These are phyloP conservation scores for Fragosphaeria purpurea DNA, from an alignment of 2,329 filamentous ascomycete genomes.

Conservation along the genomic window DNA sequence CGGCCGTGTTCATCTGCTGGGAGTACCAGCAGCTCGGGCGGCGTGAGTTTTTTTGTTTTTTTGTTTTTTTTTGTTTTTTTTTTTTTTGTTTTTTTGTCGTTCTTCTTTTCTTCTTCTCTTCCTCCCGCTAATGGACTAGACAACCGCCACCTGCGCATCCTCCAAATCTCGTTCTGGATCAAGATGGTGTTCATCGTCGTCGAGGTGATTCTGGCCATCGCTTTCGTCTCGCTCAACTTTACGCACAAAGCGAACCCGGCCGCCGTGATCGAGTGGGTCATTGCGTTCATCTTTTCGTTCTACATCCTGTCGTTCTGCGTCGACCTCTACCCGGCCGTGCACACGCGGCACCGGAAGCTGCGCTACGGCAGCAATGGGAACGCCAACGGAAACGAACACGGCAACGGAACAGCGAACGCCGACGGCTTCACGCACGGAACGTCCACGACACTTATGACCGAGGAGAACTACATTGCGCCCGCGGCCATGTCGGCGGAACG, in stretches of 20 bases:
- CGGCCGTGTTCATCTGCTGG: constrained; percentile 78
- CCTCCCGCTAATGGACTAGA: constrained; percentile 26
- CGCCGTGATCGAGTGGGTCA: constrained; percentile 68
- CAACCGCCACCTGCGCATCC: constrained; percentile 63
- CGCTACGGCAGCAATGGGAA: too few species aligned
- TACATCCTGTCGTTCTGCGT: constrained; percentile 82
- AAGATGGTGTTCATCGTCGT: constrained; percentile 78
- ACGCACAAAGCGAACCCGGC: constrained; percentile 48
- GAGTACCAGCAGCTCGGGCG: constrained; percentile 82
- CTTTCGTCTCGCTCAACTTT: constrained; percentile 54
- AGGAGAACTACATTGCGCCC: too few species aligned
- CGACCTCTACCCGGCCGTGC: constrained; percentile 72
- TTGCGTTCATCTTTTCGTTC: constrained; percentile 77
- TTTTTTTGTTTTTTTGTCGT: constrained; percentile 32
- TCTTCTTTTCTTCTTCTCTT: neutral
- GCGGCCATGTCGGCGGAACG: too few species aligned
- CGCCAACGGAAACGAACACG: too few species aligned
- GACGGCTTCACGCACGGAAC: too few species aligned
- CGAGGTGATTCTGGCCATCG: constrained; percentile 63
- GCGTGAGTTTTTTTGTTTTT: constrained; percentile 35
- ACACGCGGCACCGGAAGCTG: constrained; percentile 37
- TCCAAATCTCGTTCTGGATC: constrained; percentile 73
- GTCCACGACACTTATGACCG: too few species aligned
- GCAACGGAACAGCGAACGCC: too few species aligned
- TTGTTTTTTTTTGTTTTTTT: constrained; percentile 23